A percentile compares a stretch with the other conserved stretches of the same genome.
Evolutionary conservation across 2,329 filamentous ascomycete genomes (phyloP).

Genomic region (Neurospora sp.): DNA sequence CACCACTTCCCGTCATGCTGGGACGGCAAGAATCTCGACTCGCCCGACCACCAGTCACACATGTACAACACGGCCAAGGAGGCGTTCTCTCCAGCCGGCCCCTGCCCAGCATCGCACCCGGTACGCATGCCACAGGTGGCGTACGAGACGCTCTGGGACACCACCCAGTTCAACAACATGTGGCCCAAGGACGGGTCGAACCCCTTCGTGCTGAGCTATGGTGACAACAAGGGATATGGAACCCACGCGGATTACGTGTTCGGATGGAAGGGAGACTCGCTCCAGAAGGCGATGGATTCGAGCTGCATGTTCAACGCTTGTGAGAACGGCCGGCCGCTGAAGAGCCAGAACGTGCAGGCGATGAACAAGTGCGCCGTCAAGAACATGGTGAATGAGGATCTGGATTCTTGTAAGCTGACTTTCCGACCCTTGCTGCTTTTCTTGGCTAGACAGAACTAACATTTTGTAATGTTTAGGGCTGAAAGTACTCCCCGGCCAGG

Average conservation of each 20-base stretch:
- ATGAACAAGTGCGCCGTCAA: conserved; percentile 24
- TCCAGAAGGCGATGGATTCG: conserved; percentile 23
- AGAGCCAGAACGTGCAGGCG: conserved; percentile 22
- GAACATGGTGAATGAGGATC: conserved; percentile 21
- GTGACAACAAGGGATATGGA: conserved; percentile 19
- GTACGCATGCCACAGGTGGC: conserved; percentile 25
- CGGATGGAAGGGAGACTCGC: conserved; percentile 24
- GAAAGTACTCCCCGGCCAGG: neutral
- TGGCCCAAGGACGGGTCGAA: conserved; percentile 25
- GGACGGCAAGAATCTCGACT: conserved; percentile 48
- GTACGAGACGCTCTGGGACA: conserved; percentile 37
- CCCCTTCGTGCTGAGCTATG: conserved; percentile 21
- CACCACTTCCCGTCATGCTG: conserved; percentile 42
- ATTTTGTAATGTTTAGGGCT: neutral
- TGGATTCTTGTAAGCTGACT: conserved; percentile 21
- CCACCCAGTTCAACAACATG: conserved; percentile 26
- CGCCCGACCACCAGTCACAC: conserved; percentile 34
- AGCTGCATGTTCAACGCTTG: conserved; percentile 24
- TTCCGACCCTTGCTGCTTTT: neutral
- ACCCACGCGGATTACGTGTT: conserved; percentile 26
- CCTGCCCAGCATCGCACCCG: conserved; percentile 21
- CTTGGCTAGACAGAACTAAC: neutral
- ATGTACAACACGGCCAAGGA: conserved; percentile 21
- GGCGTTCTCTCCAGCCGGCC: conserved; percentile 16
- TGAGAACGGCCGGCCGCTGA: conserved; percentile 22